A percentile compares a stretch with the other conserved stretches of the same genome.
Evolutionary conservation across 345 rosid genomes (phyloP).

Genomic region (Populus deltoides): DNA sequence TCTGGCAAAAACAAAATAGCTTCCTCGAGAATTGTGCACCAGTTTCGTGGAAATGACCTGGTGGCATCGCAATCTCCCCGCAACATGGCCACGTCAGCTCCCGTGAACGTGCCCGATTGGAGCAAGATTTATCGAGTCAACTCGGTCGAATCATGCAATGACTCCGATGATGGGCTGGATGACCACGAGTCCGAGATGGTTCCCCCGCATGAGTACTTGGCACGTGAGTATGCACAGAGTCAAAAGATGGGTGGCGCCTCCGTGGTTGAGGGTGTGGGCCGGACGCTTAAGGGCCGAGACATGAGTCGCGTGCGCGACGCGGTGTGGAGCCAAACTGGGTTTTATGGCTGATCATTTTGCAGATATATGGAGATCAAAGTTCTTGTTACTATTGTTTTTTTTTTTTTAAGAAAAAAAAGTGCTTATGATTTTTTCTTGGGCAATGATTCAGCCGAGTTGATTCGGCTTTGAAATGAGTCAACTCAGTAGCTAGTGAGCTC

Average conservation of each 20-base stretch:
- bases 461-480: slow-evolving; percentile 23
- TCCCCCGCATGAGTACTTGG: slow-evolving; percentile 94
- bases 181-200: slow-evolving; percentile 63
- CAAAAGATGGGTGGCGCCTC: slow-evolving; percentile 54
- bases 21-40: slow-evolving; percentile 70
- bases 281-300: slow-evolving; percentile 92
- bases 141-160: slow-evolving; percentile 80
- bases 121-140: slow-evolving; percentile 71
- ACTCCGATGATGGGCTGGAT: slow-evolving; percentile 55
- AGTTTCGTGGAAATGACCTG: slow-evolving; percentile 50
- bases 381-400: not conserved
- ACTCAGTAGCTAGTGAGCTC: slow-evolving; percentile 43
- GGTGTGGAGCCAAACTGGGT: slow-evolving; percentile 64
- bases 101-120: slow-evolving; percentile 94
- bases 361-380: too few species aligned
- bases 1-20: slow-evolving; percentile 25
- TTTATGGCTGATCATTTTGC: slow-evolving; percentile 12
- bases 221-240: slow-evolving; percentile 55
- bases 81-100: slow-evolving; percentile 77
- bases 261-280: slow-evolving; percentile 77
- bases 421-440: slow-evolving; percentile 15
- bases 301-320: slow-evolving; percentile 88
- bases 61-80: slow-evolving; percentile 22
- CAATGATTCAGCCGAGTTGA: slow-evolving; percentile 43
- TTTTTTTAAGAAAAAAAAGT: not conserved